Conservation (phyloP, 2,329 filamentous ascomycete species). For the Beauveria asiatica region DNA sequence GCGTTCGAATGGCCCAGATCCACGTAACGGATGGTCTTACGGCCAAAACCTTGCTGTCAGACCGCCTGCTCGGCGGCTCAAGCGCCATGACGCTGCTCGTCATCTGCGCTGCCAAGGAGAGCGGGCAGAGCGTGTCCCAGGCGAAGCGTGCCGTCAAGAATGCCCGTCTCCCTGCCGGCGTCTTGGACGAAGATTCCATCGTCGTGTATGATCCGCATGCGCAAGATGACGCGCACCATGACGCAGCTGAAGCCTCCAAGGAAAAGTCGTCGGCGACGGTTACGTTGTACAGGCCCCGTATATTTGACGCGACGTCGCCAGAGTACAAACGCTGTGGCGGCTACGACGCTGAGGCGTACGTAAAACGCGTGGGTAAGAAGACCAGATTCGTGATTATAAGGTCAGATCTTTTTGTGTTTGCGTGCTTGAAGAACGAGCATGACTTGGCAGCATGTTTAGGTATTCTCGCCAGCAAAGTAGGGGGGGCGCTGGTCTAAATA, state of each 20-base stretch:
- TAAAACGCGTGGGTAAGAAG: not conserved
- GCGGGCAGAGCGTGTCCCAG: not conserved
- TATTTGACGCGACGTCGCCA: not conserved
- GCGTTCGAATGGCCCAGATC: constrained; percentile 11
- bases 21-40: not conserved
- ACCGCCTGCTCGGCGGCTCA: not conserved
- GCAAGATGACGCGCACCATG: not conserved
- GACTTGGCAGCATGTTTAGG: not conserved
- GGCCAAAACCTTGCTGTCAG: not conserved
- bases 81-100: constrained; percentile 9
- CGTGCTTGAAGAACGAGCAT: not conserved
- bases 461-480: not conserved
- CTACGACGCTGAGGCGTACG: not conserved
- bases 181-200: not conserved
- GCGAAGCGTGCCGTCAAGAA: not conserved
- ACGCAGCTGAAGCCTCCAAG: not conserved
- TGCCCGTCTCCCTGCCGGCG: not conserved
- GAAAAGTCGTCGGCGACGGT: not conserved
- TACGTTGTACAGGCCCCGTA: not conserved
- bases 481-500: not conserved
- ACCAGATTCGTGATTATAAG: constrained; percentile 10
- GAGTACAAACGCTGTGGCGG: not conserved
- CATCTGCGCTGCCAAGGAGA: not conserved
- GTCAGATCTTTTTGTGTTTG: constrained; percentile 14
- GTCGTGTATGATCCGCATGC: not conserved